Conservation (phyloP, 805 yeast species). For the Ogataea minuta region DNA sequence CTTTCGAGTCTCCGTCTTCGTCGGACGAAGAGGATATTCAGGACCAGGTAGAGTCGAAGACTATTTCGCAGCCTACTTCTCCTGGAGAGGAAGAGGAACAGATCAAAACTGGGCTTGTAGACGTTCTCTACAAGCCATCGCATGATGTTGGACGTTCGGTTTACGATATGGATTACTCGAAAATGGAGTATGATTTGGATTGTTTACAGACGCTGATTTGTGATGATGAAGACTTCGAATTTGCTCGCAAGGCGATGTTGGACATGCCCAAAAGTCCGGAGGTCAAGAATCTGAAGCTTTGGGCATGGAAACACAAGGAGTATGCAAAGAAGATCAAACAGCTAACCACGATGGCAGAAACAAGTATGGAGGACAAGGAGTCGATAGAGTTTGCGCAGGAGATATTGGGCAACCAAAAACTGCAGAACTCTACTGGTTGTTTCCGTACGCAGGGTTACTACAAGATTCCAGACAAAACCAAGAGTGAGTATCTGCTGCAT, state of each 20-base stretch:
- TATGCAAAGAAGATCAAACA: constrained; percentile 16
- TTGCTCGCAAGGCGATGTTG: constrained; percentile 47
- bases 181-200: constrained; percentile 44
- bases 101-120: constrained; percentile 27
- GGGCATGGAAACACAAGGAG: constrained; percentile 65
- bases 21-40: constrained; percentile 25
- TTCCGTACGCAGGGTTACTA: constrained; percentile 72
- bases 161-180: constrained; percentile 40
- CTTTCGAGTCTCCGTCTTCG: constrained; percentile 17
- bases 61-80: constrained; percentile 25
- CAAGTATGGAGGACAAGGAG: constrained; percentile 29
- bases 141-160: constrained; percentile 55
- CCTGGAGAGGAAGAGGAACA: constrained; percentile 27
- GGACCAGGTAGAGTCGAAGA: constrained; percentile 11
- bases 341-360: constrained; percentile 22
- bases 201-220: constrained; percentile 53
- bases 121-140: constrained; percentile 46
- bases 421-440: constrained; percentile 53
- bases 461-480: constrained; percentile 70
- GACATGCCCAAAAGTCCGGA: constrained; percentile 18
- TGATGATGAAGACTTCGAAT: constrained; percentile 70
- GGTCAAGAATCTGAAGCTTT: constrained; percentile 45
- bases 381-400: constrained; percentile 30
- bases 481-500: constrained; percentile 78
- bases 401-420: constrained; percentile 18